Conservation (phyloP, 176 grass and related monocot species). For the Oryza longistaminata region DNA sequence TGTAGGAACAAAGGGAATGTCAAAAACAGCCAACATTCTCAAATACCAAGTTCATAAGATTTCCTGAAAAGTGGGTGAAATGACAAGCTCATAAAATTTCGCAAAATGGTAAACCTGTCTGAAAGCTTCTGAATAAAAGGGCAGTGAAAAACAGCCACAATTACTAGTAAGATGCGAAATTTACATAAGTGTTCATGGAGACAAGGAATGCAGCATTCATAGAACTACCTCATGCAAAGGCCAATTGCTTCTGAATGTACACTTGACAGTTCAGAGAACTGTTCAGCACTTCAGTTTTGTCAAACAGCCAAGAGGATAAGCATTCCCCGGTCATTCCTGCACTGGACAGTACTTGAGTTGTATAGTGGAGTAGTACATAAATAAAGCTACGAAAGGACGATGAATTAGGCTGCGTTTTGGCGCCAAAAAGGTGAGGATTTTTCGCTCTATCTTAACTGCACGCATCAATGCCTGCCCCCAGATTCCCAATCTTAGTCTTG, state of each 20-base stretch:
- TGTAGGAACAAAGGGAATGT: no score
- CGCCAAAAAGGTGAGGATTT: neutral
- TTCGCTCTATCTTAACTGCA: neutral
- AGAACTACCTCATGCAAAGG: neutral
- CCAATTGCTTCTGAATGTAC: neutral
- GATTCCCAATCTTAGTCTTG: neutral
- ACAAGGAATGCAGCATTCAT: neutral
- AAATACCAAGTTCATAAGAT: no score
- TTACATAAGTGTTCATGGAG: neutral
- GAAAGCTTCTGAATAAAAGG: neutral
- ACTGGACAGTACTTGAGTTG: neutral
- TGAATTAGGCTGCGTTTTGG: neutral
- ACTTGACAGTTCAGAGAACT: neutral
- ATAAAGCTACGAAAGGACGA: neutral
- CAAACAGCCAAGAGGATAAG: neutral
- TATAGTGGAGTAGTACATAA: neutral
- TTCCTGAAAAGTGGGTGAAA: neutral
- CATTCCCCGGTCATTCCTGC: neutral
- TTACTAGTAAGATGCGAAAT: neutral
- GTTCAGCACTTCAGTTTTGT: neutral
- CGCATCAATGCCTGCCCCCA: neutral
- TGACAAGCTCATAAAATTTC: no score
- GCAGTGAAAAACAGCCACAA: neutral
- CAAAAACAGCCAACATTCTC: no score
- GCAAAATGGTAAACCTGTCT: neutral